phyloP scores from a whole-genome alignment of 1,284 basidiomycete species.

The Trichosporon faecale region DNA sequence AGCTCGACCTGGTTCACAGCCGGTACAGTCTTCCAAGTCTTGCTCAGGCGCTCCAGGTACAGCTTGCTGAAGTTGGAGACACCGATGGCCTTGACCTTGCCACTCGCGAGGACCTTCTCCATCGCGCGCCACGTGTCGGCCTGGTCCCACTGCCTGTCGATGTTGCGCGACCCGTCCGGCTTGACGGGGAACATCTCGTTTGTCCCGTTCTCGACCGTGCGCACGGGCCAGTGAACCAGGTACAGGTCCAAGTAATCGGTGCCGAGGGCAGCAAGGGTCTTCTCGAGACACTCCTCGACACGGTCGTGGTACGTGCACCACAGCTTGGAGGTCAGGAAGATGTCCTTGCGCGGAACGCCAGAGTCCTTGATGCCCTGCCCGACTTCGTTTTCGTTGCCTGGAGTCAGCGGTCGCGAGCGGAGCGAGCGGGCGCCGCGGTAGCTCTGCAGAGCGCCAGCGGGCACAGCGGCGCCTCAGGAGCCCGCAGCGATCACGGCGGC shows the following conservation, averaged over 20 bases:
- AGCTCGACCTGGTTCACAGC: constrained; percentile 69
- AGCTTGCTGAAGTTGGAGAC: constrained; percentile 39
- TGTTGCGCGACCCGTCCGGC: constrained; percentile 44
- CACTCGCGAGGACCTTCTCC: constrained; percentile 58
- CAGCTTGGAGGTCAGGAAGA: constrained; percentile 65
- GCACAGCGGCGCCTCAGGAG: no score
- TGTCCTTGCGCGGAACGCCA: constrained; percentile 71
- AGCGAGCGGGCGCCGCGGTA: no score
- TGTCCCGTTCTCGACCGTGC: constrained; percentile 39
- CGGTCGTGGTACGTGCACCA: constrained; percentile 58
- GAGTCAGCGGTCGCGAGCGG: not conserved
- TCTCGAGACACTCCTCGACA: constrained; percentile 62
- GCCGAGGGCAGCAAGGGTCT: constrained; percentile 70
- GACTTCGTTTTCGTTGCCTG: constrained; percentile 77
- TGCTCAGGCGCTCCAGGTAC: constrained; percentile 55
- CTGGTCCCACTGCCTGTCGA: constrained; percentile 54
- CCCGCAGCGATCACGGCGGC: no score
- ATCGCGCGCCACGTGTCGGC: constrained; percentile 62
- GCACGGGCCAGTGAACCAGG: constrained; percentile 57
- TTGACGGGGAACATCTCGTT: constrained; percentile 42
- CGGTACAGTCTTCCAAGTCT: constrained; percentile 62
- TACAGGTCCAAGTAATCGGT: constrained; percentile 78
- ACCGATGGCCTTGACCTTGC: constrained; percentile 58
- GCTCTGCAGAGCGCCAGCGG: no score
- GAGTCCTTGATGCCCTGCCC: constrained; percentile 74